phyloP scores from a whole-genome alignment of 305 asterid species.

The Rubia tinctorum region DNA sequence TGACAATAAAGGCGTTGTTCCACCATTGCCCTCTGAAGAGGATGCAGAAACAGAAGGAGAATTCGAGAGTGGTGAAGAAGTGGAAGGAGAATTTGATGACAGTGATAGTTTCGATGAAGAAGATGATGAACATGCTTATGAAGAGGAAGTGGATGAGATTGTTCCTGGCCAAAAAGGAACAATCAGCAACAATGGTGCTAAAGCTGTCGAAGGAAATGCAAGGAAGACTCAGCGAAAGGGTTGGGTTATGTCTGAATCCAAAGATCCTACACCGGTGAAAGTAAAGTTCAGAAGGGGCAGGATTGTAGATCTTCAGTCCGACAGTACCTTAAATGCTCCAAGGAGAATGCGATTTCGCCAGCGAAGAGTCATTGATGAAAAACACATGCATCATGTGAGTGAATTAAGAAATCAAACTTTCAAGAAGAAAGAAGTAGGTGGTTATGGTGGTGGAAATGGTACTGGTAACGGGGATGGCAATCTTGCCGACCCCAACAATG shows the following conservation, averaged over 20 bases:
- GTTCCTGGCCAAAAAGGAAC: conserved; percentile 19
- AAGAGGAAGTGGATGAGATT: conserved; percentile 25
- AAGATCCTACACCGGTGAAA: conserved; percentile 44
- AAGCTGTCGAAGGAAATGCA: conserved; percentile 31
- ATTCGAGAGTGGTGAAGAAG: conserved; percentile 13
- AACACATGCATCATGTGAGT: conserved; percentile 30
- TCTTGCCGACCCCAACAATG: conserved; percentile 25
- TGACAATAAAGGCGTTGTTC: conserved; percentile 12
- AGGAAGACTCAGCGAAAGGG: conserved; percentile 35
- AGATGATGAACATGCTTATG: conserved; percentile 16
- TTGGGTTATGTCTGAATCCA: conserved; percentile 33
- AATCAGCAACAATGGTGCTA: conserved; percentile 20
- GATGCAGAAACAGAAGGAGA: conserved; percentile 22
- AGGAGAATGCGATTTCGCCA: conserved; percentile 61
- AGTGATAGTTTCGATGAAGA: conserved; percentile 21
- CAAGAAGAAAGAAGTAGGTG: conserved; percentile 31
- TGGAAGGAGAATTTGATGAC: conserved; percentile 4
- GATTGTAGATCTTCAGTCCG: conserved; percentile 59
- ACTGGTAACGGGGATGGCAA: conserved; percentile 14
- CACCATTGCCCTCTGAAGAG: conserved; percentile 30
- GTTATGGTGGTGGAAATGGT: conserved; percentile 15
- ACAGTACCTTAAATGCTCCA: conserved; percentile 38
- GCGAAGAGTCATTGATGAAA: conserved; percentile 40
- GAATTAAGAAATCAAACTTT: conserved; percentile 38
- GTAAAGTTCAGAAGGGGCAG: conserved; percentile 72